A percentile compares a stretch with the other conserved stretches of the same genome.
Evolutionary conservation across 176 grass and related monocot species (phyloP).

Genomic region (Alopecurus myosuroides): DNA sequence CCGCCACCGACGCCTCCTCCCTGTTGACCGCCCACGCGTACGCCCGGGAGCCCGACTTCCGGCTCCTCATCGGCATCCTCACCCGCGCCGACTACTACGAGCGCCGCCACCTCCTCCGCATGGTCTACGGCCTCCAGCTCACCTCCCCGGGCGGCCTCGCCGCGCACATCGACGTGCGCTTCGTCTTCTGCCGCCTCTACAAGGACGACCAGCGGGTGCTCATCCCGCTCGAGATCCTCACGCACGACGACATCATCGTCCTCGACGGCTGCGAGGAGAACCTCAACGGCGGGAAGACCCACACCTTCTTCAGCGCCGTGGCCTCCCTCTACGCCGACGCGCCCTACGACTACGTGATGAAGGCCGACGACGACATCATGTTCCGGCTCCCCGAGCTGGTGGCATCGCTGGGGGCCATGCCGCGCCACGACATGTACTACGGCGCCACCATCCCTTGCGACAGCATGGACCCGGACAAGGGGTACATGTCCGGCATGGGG

Average conservation of each 20-base stretch:
- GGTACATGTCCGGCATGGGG: conserved; percentile 84
- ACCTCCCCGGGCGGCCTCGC: neutral
- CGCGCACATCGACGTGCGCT: conserved; percentile 56
- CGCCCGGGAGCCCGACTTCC: conserved; percentile 46
- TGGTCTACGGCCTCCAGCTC: conserved; percentile 53
- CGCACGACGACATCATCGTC: conserved; percentile 55
- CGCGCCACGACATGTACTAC: conserved; percentile 65
- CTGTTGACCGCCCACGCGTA: neutral
- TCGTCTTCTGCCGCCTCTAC: conserved; percentile 56
- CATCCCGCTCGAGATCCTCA: conserved; percentile 57
- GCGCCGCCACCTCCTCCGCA: conserved; percentile 58
- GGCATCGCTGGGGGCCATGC: conserved; percentile 42
- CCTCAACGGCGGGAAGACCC: conserved; percentile 69
- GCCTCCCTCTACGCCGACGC: conserved; percentile 35
- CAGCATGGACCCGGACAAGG: conserved; percentile 43
- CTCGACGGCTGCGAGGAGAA: conserved; percentile 68
- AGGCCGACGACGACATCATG: conserved; percentile 80
- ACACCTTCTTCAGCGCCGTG: conserved; percentile 50
- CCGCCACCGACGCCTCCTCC: neutral
- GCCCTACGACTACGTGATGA: conserved; percentile 80
- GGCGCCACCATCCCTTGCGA: conserved; percentile 56
- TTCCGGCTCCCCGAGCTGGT: conserved; percentile 48
- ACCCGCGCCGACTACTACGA: conserved; percentile 52
- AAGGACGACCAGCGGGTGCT: conserved; percentile 65
- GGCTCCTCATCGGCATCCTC: conserved; percentile 59